Evolutionary conservation across 2,329 filamentous ascomycete species (phyloP).

Genomic region (Endothia cerciana): DNA sequence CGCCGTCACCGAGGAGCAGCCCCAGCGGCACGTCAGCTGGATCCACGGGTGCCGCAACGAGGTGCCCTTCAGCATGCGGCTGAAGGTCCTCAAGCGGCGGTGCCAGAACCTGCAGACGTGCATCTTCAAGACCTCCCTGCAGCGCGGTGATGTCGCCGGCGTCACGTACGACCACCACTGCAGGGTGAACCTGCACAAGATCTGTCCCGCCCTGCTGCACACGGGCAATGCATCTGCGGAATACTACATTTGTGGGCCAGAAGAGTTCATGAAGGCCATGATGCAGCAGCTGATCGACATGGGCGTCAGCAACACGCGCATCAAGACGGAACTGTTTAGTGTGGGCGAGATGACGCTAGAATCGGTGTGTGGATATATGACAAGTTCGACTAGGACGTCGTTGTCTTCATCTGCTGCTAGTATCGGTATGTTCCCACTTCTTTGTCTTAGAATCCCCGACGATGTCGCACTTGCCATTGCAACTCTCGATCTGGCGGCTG

Average conservation of each 20-base stretch:
- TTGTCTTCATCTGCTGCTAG: slow-evolving; percentile 28
- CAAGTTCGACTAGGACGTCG: slow-evolving; percentile 19
- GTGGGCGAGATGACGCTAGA: slow-evolving; percentile 40
- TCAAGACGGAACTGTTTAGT: slow-evolving; percentile 47
- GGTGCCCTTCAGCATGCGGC: slow-evolving; percentile 54
- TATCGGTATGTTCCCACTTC: slow-evolving; percentile 15
- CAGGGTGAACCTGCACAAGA: slow-evolving; percentile 45
- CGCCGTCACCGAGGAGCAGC: slow-evolving; percentile 46
- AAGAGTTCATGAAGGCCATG: slow-evolving; percentile 53
- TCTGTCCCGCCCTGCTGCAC: slow-evolving; percentile 46
- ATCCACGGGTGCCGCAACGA: slow-evolving; percentile 57
- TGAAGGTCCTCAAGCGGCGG: slow-evolving; percentile 45
- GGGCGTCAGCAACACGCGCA: slow-evolving; percentile 40
- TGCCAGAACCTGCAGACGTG: slow-evolving; percentile 40
- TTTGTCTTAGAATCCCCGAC: no score
- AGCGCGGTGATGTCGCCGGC: slow-evolving; percentile 45
- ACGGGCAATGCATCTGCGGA: slow-evolving; percentile 45
- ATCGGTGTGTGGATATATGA: slow-evolving; percentile 19
- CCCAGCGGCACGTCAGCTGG: slow-evolving; percentile 54
- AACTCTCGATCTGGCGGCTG: no score
- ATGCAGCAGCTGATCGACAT: slow-evolving; percentile 41
- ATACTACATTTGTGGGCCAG: slow-evolving; percentile 54
- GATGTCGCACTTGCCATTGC: no score
- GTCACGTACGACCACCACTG: slow-evolving; percentile 45
- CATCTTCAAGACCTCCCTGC: slow-evolving; percentile 51